Conservation (phyloP, 2,329 filamentous ascomycete species). For the Coleophoma crateriformis region DNA sequence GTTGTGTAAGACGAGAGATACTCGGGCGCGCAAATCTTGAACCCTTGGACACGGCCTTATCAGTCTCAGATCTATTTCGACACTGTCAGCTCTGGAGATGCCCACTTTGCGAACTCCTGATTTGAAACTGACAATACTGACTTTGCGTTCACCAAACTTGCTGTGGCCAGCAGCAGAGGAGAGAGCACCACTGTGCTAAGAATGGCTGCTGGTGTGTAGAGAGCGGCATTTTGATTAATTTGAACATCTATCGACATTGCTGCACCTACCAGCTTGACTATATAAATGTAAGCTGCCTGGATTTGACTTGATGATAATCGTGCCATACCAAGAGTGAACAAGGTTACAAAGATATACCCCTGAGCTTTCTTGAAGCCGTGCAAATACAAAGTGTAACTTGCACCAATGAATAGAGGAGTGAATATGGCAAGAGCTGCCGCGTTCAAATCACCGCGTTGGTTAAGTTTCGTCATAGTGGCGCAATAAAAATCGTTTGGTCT, state of each 20-base stretch:
- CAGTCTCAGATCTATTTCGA: not conserved
- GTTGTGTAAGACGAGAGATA: not conserved
- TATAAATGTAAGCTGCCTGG: not conserved
- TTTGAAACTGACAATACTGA: not conserved
- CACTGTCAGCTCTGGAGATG: not conserved
- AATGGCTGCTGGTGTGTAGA: slow-evolving; percentile 1
- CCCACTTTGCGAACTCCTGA: not conserved
- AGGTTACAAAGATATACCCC: not conserved
- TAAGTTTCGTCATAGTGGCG: slow-evolving; percentile 1
- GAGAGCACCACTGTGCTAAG: slow-evolving; percentile 3
- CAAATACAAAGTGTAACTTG: not conserved
- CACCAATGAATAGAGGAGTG: not conserved
- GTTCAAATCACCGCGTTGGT: slow-evolving; percentile 2
- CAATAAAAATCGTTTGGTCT: too few relatives aligned
- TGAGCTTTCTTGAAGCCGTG: not conserved
- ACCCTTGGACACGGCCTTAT: not conserved
- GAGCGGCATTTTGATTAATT: not conserved
- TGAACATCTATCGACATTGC: slow-evolving; percentile 18
- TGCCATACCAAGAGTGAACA: not conserved
- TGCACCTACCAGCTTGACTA: slow-evolving; percentile 14
- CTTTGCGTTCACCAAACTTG: not conserved
- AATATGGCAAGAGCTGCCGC: slow-evolving; percentile 1
- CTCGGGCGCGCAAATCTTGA: not conserved
- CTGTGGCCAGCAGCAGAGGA: slow-evolving; percentile 1
- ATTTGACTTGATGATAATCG: not conserved